Evolutionary conservation across 176 grass and related monocot species (phyloP).

Genomic region (Carex scoparia): DNA sequence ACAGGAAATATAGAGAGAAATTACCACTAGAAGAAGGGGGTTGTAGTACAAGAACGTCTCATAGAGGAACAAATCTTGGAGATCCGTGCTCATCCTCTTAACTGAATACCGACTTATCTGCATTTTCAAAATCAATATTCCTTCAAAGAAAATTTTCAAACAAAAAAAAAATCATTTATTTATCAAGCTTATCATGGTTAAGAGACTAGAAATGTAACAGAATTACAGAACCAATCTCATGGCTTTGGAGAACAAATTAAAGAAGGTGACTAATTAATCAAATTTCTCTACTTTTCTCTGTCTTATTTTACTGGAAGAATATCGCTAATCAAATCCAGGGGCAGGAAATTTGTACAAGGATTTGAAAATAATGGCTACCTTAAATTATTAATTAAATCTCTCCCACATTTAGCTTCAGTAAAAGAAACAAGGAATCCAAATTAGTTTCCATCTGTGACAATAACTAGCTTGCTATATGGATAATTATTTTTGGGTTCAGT

Average conservation of each 20-base stretch:
- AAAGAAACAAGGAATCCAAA: not conserved
- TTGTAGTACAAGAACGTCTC: conserved; percentile 98
- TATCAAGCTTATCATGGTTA: not conserved
- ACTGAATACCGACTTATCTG: conserved; percentile 95
- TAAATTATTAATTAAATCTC: not conserved
- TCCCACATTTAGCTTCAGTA: not conserved
- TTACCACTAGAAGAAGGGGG: conserved; percentile 89
- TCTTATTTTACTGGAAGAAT: not conserved
- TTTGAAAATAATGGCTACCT: not conserved
- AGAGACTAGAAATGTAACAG: conserved; percentile 1
- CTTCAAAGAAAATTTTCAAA: not conserved
- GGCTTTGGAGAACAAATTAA: conserved; percentile 15
- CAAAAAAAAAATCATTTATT: not conserved
- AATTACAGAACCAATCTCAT: not conserved
- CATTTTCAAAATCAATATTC: conserved; percentile 4
- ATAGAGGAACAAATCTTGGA: conserved; percentile 83
- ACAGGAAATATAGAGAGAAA: conserved; percentile 16
- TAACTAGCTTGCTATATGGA: not conserved
- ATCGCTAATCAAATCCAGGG: not conserved
- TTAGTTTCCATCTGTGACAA: not conserved
- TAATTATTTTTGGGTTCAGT: not conserved
- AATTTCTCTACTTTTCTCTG: not conserved
- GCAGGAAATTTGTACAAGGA: not conserved
- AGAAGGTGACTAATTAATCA: not conserved
- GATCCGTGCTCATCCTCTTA: conserved; percentile 89